Evolutionary conservation across 352 stramenopile species (phyloP).

Genomic region (Globisporangium cylindrosporum): DNA sequence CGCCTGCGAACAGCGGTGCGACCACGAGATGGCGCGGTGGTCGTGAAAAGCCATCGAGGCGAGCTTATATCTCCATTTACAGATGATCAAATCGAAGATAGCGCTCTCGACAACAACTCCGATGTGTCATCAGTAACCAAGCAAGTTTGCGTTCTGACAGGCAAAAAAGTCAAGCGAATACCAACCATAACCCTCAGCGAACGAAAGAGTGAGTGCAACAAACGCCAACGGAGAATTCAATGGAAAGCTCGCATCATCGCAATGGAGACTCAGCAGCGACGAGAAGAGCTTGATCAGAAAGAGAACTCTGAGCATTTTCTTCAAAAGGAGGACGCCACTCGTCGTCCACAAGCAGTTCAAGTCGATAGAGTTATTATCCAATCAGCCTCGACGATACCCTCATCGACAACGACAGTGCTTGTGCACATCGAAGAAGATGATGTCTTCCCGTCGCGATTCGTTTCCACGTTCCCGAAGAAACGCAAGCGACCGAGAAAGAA

Average conservation of each 20-base stretch:
- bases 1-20: slow-evolving; percentile 29
- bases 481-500: slow-evolving; percentile 24
- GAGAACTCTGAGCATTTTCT: neutral
- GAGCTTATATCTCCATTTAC: slow-evolving; percentile 38
- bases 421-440: slow-evolving; percentile 32
- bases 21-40: slow-evolving; percentile 24
- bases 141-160: neutral
- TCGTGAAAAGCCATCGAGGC: slow-evolving; percentile 51
- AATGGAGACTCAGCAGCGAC: slow-evolving; percentile 51
- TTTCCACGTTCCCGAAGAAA: slow-evolving; percentile 25
- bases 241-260: slow-evolving; percentile 53
- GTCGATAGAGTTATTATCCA: neutral
- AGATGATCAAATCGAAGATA: slow-evolving; percentile 6
- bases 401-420: slow-evolving; percentile 20
- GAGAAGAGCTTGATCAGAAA: slow-evolving; percentile 16
- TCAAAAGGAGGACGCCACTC: neutral
- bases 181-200: slow-evolving; percentile 22
- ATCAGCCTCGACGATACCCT: neutral
- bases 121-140: neutral
- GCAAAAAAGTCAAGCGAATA: slow-evolving; percentile 16
- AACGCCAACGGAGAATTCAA: slow-evolving; percentile 29
- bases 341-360: slow-evolving; percentile 3
- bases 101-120: neutral
- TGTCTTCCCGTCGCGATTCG: slow-evolving; percentile 36
- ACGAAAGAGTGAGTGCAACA: slow-evolving; percentile 20